phyloP scores from a whole-genome alignment of 2,329 filamentous ascomycete species.

The Diaporthe australafricana region DNA sequence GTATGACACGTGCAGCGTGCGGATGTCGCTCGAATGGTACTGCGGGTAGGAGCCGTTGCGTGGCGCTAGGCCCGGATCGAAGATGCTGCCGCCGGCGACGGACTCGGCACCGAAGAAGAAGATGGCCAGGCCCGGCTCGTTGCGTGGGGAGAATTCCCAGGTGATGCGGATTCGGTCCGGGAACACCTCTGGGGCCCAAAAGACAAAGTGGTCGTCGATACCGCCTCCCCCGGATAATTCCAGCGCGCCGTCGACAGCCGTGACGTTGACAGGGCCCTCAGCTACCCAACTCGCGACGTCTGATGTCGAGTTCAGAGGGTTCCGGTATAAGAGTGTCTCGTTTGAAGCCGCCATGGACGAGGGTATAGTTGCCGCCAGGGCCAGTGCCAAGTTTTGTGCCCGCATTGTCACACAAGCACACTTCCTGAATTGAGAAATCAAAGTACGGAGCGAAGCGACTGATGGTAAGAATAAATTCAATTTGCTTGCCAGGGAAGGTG shows the following conservation, averaged over 20 bases:
- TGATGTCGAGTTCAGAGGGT: constrained; percentile 44
- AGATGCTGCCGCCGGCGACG: constrained; percentile 44
- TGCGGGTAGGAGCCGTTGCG: constrained; percentile 43
- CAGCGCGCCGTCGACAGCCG: constrained; percentile 44
- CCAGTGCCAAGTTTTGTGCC: constrained; percentile 8
- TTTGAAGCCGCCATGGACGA: constrained; percentile 31
- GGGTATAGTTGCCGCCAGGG: background rate
- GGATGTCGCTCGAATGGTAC: constrained; percentile 41
- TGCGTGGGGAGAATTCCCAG: constrained; percentile 47
- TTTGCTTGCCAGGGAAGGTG: too few species aligned
- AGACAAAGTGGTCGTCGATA: constrained; percentile 47
- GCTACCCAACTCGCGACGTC: constrained; percentile 45
- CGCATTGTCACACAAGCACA: background rate
- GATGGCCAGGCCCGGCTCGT: constrained; percentile 48
- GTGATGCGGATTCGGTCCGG: constrained; percentile 47
- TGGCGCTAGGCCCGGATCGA: constrained; percentile 42
- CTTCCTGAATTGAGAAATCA: too few species aligned
- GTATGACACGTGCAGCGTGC: constrained; percentile 41
- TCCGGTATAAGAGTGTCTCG: constrained; percentile 46
- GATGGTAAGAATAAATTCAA: background rate
- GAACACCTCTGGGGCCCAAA: constrained; percentile 48
- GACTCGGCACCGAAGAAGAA: constrained; percentile 49
- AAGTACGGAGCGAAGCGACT: background rate
- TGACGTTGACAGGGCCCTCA: constrained; percentile 45
- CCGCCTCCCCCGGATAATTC: constrained; percentile 42